phyloP scores from a whole-genome alignment of 2,329 filamentous ascomycete species.

The Claviceps spartinae region DNA sequence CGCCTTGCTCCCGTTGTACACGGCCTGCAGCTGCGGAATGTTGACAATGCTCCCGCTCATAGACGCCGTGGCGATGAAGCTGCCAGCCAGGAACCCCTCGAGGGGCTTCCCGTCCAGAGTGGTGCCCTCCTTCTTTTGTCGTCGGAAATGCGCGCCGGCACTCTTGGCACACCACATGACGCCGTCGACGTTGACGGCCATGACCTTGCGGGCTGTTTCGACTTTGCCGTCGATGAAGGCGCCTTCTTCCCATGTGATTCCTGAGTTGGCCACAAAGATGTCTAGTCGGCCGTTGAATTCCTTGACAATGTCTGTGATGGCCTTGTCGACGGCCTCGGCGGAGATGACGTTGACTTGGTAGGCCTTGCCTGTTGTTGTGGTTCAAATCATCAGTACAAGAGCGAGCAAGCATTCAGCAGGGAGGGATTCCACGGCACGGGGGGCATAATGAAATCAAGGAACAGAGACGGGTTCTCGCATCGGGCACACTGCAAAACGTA shows the following conservation, averaged over 20 bases:
- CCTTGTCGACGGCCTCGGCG: conserved; percentile 34
- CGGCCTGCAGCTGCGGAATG: conserved; percentile 59
- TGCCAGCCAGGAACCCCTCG: conserved; percentile 47
- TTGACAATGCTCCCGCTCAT: conserved; percentile 72
- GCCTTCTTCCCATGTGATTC: conserved; percentile 59
- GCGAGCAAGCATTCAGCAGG: background rate
- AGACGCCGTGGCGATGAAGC: conserved; percentile 65
- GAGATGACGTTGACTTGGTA: conserved; percentile 49
- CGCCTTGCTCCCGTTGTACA: conserved; percentile 62
- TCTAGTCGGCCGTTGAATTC: conserved; percentile 67
- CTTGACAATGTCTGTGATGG: conserved; percentile 37
- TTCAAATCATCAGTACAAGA: no score
- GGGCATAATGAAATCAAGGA: background rate
- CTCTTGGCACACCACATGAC: conserved; percentile 65
- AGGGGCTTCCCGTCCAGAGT: conserved; percentile 48
- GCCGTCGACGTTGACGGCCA: conserved; percentile 60
- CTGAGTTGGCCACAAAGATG: conserved; percentile 67
- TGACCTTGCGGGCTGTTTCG: conserved; percentile 52
- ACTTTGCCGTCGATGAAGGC: conserved; percentile 51
- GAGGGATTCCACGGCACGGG: background rate
- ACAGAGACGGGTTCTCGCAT: background rate
- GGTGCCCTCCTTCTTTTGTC: conserved; percentile 55
- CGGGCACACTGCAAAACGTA: conserved; percentile 21
- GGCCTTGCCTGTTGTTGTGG: conserved; percentile 8
- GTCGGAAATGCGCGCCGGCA: conserved; percentile 54